phyloP scores from a whole-genome alignment of 148 eudicot species.

The Beta vulgaris region DNA sequence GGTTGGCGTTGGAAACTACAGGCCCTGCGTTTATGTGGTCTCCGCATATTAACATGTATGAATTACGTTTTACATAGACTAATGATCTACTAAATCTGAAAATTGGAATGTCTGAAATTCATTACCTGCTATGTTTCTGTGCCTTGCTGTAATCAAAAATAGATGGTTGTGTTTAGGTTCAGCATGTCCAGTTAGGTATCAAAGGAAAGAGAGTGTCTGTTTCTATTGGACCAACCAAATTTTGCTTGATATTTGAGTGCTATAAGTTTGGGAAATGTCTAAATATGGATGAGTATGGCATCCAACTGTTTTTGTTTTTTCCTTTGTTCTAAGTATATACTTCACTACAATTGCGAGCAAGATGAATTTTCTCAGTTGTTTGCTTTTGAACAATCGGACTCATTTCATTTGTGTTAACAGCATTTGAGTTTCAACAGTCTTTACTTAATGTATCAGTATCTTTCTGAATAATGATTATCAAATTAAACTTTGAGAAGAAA shows the following conservation, averaged over 20 bases:
- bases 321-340: too few relatives aligned
- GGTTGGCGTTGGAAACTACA: constrained; percentile 44
- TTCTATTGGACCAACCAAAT: too few relatives aligned
- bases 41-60: constrained; percentile 57
- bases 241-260: too few relatives aligned
- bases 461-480: not conserved
- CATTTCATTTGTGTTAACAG: not conserved
- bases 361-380: not conserved
- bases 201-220: too few relatives aligned
- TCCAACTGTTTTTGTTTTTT: too few relatives aligned
- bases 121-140: not conserved
- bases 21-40: constrained; percentile 89
- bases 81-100: not conserved
- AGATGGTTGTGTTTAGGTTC: not conserved
- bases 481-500: not conserved
- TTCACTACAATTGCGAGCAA: too few relatives aligned
- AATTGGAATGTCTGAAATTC: not conserved
- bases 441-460: not conserved
- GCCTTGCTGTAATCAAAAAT: not conserved
- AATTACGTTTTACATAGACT: not conserved
- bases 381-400: not conserved
- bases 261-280: too few relatives aligned
- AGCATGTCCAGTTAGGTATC: too few relatives aligned
- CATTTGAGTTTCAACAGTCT: not conserved
- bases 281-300: not conserved